phyloP scores from a whole-genome alignment of 352 stramenopile genomes.

The Saprolegnia parasitica region DNA sequence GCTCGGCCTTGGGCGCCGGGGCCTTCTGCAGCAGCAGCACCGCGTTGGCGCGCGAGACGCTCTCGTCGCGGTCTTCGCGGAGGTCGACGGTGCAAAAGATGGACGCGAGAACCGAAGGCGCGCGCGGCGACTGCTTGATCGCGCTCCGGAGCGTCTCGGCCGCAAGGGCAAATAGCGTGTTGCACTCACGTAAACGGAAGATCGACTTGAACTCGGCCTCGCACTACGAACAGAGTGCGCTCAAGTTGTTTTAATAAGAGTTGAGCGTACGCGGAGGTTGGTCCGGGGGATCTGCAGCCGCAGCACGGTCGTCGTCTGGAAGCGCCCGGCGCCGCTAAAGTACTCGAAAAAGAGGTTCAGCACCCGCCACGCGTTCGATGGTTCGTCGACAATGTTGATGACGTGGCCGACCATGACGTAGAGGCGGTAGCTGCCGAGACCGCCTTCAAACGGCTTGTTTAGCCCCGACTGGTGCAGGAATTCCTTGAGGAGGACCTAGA shows the following conservation, averaged over 20 bases:
- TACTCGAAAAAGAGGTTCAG: constrained; percentile 58
- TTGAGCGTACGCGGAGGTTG: not conserved
- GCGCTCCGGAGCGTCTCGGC: not conserved
- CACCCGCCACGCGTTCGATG: constrained; percentile 31
- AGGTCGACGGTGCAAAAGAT: constrained; percentile 15
- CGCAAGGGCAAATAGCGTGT: not conserved
- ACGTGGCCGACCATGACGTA: constrained; percentile 79
- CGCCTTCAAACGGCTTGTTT: constrained; percentile 74
- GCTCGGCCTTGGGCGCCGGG: not conserved
- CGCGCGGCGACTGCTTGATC: not conserved
- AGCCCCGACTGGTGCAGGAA: constrained; percentile 73
- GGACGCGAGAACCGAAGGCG: not conserved
- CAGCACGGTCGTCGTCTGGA: constrained; percentile 48
- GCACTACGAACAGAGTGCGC: not conserved
- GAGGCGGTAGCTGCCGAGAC: constrained; percentile 68
- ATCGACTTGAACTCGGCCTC: constrained; percentile 16
- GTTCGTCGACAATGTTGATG: constrained; percentile 32
- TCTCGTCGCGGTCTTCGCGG: constrained; percentile 10
- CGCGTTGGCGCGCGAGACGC: not conserved
- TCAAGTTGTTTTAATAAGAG: not conserved
- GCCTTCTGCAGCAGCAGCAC: not conserved
- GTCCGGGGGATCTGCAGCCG: constrained; percentile 36
- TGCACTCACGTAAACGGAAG: constrained; percentile 22
- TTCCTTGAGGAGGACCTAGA: constrained; percentile 76
- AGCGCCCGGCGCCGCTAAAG: constrained; percentile 58